Percentiles rank a stretch among this genome's conserved stretches.
Conservation (phyloP, 2,329 filamentous ascomycete genomes). For the Colletotrichum sojae region DNA sequence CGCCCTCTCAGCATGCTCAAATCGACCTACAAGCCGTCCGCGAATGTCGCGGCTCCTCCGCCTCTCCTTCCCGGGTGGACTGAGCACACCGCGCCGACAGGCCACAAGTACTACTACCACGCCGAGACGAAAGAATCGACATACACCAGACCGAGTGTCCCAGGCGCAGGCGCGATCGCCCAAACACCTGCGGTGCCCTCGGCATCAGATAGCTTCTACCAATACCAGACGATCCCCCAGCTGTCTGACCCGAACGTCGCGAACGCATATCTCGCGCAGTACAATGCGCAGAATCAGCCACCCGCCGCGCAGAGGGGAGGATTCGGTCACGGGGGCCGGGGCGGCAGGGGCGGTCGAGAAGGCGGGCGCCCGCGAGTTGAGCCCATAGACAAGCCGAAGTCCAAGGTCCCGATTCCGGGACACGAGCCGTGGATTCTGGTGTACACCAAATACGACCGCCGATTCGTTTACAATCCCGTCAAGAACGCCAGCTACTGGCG, state of each 20-base stretch:
- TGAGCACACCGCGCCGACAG: conserved; percentile 91
- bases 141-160: conserved; percentile 79
- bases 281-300: conserved; percentile 58
- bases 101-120: conserved; percentile 92
- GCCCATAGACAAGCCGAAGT: conserved; percentile 84
- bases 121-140: conserved; percentile 86
- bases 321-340: conserved; percentile 64
- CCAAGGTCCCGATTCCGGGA: conserved; percentile 83
- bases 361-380: conserved; percentile 71
- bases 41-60: conserved; percentile 56
- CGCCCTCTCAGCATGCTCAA: conserved; percentile 72
- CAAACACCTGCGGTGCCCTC: conserved; percentile 10
- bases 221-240: conserved; percentile 58
- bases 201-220: conserved; percentile 56
- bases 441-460: conserved; percentile 89
- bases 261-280: conserved; percentile 73
- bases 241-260: conserved; percentile 70
- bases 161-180: conserved; percentile 38
- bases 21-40: conserved; percentile 79
- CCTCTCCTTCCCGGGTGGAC: conserved; percentile 87
- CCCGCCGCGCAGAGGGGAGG: conserved; percentile 55
- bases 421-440: conserved; percentile 92
- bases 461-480: conserved; percentile 90
- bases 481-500: conserved; percentile 96
- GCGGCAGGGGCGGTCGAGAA: conserved; percentile 64